phyloP scores from a whole-genome alignment of 164 flowering plant genomes.

The Umbilicus rupestris region DNA sequence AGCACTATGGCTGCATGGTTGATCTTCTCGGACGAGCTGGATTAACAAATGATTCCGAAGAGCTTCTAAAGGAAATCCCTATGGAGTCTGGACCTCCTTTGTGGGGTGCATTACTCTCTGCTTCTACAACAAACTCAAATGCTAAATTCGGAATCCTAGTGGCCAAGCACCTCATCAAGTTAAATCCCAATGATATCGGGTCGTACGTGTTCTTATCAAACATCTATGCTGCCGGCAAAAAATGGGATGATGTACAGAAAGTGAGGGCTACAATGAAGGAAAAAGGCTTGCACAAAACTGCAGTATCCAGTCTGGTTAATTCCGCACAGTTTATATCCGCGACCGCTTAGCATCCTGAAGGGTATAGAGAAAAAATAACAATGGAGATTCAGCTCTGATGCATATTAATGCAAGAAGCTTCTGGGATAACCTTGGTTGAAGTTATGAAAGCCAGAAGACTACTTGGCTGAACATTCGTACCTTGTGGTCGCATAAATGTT shows the following conservation, averaged over 20 bases:
- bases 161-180: slow-evolving; percentile 43
- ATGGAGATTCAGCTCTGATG: neutral
- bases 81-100: slow-evolving; percentile 74
- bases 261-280: slow-evolving; percentile 64
- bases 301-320: neutral
- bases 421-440: neutral
- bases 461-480: neutral
- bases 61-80: slow-evolving; percentile 50
- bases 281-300: slow-evolving; percentile 2
- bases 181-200: slow-evolving; percentile 72
- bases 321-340: neutral
- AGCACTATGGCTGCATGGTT: slow-evolving; percentile 76
- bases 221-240: slow-evolving; percentile 43
- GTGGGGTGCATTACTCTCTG: slow-evolving; percentile 88
- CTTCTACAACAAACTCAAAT: slow-evolving; percentile 66
- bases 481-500: no score
- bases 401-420: no score
- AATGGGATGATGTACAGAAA: slow-evolving; percentile 44
- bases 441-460: neutral
- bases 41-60: slow-evolving; percentile 43
- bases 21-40: slow-evolving; percentile 93
- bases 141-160: slow-evolving; percentile 71
- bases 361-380: neutral
- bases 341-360: neutral
- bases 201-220: slow-evolving; percentile 77